Percentiles rank a stretch among this genome's conserved stretches.
Conservation (phyloP, 495 filamentous ascomycete genomes). For the Podospora pseudocomata region DNA sequence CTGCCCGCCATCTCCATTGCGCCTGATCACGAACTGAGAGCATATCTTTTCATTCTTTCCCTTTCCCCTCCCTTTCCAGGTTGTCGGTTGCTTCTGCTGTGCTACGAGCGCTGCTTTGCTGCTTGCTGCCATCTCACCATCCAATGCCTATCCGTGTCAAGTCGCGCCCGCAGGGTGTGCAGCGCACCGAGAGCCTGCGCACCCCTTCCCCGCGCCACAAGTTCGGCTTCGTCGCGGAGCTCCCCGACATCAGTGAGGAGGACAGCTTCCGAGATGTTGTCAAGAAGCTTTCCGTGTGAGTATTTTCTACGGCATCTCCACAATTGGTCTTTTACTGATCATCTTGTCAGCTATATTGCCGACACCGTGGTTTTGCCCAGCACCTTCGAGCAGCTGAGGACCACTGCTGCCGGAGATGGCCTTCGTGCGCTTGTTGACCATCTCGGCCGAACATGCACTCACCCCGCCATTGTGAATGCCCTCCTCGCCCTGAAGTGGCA, state of each 20-base stretch:
- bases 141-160: constrained; percentile 47
- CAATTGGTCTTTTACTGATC: constrained; percentile 11
- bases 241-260: constrained; percentile 60
- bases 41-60: constrained; percentile 4
- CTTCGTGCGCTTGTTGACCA: constrained; percentile 63
- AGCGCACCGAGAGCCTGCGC: constrained; percentile 20
- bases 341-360: constrained; percentile 54
- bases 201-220: constrained; percentile 29
- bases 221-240: constrained; percentile 33
- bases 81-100: neutral
- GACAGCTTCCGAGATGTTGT: constrained; percentile 65
- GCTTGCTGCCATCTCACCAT: constrained; percentile 1
- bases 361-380: constrained; percentile 62
- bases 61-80: constrained; percentile 1
- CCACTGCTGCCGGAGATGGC: constrained; percentile 58
- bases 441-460: constrained; percentile 61
- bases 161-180: constrained; percentile 30
- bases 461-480: constrained; percentile 72
- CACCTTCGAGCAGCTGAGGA: constrained; percentile 77
- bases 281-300: constrained; percentile 64
- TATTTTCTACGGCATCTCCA: neutral
- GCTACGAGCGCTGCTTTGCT: neutral
- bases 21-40: neutral
- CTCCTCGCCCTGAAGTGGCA: constrained; percentile 81
- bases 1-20: neutral